Evolutionary conservation across 2,329 filamentous ascomycete species (phyloP).

Genomic region (Aspergillus nomiae): DNA sequence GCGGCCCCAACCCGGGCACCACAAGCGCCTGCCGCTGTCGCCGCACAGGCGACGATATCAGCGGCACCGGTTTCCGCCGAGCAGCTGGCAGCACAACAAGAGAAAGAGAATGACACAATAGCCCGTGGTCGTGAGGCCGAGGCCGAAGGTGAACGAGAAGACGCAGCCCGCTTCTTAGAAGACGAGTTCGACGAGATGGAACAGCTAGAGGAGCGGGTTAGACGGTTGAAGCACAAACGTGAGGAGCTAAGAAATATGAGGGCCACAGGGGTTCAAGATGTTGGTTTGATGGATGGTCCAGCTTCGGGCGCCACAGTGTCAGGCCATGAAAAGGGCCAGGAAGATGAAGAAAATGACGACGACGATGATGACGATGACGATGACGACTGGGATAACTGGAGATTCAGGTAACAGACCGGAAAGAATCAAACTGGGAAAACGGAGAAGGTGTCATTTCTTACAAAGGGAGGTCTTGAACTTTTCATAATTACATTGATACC

Average conservation of each 20-base stretch:
- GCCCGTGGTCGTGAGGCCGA: constrained; percentile 52
- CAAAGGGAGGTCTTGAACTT: constrained; percentile 26
- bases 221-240: constrained; percentile 67
- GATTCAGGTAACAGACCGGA: constrained; percentile 33
- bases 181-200: constrained; percentile 84
- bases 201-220: constrained; percentile 71
- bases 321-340: constrained; percentile 45
- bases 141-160: constrained; percentile 71
- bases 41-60: constrained; percentile 61
- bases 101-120: constrained; percentile 48
- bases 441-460: constrained; percentile 27
- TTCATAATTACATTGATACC: constrained; percentile 40
- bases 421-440: constrained; percentile 21
- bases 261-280: constrained; percentile 27
- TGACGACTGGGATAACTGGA: constrained; percentile 50
- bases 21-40: constrained; percentile 33
- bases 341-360: constrained; percentile 27
- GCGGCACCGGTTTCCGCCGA: constrained; percentile 68
- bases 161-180: constrained; percentile 71
- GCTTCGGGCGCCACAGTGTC: constrained; percentile 24
- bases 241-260: constrained; percentile 62
- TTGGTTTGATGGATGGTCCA: constrained; percentile 28
- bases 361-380: constrained; percentile 58
- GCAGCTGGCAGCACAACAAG: constrained; percentile 60
- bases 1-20: constrained; percentile 49